Percentiles rank a stretch among this genome's conserved stretches.
Evolutionary conservation across 2,329 filamentous ascomycete species (phyloP).

Genomic region (Chalaropsis ovoidea): DNA sequence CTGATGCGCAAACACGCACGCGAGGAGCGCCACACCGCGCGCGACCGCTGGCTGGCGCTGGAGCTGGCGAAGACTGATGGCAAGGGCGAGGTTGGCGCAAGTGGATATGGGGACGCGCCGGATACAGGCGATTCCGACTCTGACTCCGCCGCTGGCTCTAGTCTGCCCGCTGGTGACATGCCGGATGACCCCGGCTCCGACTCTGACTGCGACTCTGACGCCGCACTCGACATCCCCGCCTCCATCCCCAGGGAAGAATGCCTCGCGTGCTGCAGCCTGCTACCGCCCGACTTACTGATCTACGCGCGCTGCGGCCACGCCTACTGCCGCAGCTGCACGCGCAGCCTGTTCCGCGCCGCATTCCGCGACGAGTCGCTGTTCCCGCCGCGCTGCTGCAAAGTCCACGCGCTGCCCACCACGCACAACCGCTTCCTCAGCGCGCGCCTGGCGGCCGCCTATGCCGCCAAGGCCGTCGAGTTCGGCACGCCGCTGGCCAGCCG

Average conservation of each 20-base stretch:
- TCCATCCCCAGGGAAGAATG: neutral
- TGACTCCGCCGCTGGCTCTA: neutral
- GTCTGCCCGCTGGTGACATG: neutral
- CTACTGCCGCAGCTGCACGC: slow-evolving; percentile 44
- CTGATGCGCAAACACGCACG: neutral
- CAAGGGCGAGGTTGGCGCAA: neutral
- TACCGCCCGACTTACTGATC: neutral
- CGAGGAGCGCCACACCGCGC: neutral
- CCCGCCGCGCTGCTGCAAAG: slow-evolving; percentile 45
- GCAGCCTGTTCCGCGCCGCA: slow-evolving; percentile 36
- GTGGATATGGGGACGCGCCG: neutral
- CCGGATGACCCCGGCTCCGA: neutral
- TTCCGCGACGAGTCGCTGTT: slow-evolving; percentile 44
- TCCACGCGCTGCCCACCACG: slow-evolving; percentile 34
- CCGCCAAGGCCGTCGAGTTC: slow-evolving; percentile 41
- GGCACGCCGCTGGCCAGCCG: slow-evolving; percentile 35
- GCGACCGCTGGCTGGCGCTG: neutral
- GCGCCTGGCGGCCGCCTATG: slow-evolving; percentile 33
- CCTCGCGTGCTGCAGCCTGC: neutral
- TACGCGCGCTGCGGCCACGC: slow-evolving; percentile 35
- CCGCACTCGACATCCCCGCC: neutral
- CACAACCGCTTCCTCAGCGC: slow-evolving; percentile 33
- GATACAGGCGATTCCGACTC: neutral
- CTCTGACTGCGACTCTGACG: neutral
- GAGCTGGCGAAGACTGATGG: neutral